phyloP scores from a whole-genome alignment of 2,329 filamentous ascomycete genomes.

The Pseudogymnoascus sp. region DNA sequence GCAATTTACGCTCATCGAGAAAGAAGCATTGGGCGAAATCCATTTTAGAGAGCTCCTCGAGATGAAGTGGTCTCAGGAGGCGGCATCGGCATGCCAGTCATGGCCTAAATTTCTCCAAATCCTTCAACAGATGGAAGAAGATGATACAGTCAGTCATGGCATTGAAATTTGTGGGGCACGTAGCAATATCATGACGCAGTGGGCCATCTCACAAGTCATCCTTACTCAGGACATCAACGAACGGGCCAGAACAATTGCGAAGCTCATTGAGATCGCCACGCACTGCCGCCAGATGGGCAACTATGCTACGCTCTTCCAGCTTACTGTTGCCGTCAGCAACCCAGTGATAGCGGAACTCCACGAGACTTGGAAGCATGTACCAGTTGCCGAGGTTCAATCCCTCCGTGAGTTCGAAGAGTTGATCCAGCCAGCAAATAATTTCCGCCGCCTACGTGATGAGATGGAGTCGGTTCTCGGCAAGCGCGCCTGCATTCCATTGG shows the following conservation, averaged over 20 bases:
- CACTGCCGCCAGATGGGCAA: slow-evolving; percentile 71
- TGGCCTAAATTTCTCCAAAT: slow-evolving; percentile 77
- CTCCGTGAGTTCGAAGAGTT: slow-evolving; percentile 63
- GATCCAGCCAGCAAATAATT: slow-evolving; percentile 71
- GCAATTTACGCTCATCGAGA: slow-evolving; percentile 79
- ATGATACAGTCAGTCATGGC: slow-evolving; percentile 32
- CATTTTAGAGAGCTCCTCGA: slow-evolving; percentile 84
- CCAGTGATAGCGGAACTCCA: slow-evolving; percentile 61
- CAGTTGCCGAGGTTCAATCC: slow-evolving; percentile 54
- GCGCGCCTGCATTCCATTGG: slow-evolving; percentile 72
- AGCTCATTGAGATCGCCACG: slow-evolving; percentile 72
- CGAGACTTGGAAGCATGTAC: slow-evolving; percentile 65
- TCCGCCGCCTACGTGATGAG: slow-evolving; percentile 65
- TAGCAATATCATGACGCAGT: slow-evolving; percentile 84
- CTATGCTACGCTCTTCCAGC: slow-evolving; percentile 76
- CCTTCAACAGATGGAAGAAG: slow-evolving; percentile 48
- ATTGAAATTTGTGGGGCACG: slow-evolving; percentile 79
- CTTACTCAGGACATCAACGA: slow-evolving; percentile 65
- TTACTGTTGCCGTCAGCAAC: slow-evolving; percentile 68
- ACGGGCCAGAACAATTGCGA: slow-evolving; percentile 67
- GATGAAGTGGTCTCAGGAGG: slow-evolving; percentile 66
- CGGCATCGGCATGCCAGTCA: slow-evolving; percentile 57
- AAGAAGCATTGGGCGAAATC: slow-evolving; percentile 76
- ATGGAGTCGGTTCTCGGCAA: slow-evolving; percentile 64
- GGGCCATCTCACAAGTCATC: slow-evolving; percentile 72